A percentile compares a stretch with the other conserved stretches of the same genome.
Evolutionary conservation across 345 rosid species (phyloP).

Genomic region (Crucihimalaya himalaica): DNA sequence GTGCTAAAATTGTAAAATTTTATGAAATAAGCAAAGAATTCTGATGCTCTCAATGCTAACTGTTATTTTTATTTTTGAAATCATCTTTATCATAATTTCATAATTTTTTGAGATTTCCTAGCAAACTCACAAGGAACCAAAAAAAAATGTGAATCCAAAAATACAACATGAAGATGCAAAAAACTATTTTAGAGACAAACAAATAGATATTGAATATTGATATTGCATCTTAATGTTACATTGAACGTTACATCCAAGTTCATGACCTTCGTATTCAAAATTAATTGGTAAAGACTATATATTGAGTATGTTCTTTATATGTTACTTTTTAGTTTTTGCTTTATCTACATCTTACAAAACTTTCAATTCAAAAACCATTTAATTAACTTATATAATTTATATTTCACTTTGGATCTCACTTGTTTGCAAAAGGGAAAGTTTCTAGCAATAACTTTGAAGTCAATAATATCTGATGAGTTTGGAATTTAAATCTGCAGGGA

Average conservation of each 20-base stretch:
- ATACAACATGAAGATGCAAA: not conserved
- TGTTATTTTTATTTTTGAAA: not conserved
- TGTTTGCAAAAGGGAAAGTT: not conserved
- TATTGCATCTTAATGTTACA: not conserved
- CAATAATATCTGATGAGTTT: not conserved
- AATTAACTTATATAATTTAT: not conserved
- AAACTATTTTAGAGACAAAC: not conserved
- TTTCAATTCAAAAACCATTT: not conserved
- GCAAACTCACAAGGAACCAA: not conserved
- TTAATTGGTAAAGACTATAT: not conserved
- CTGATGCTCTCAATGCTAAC: not conserved
- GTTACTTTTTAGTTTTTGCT: not conserved
- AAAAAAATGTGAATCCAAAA: no score
- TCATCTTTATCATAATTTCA: not conserved
- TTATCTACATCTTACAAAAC: not conserved
- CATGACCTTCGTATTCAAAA: not conserved
- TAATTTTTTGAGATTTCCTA: not conserved
- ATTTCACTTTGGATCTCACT: not conserved
- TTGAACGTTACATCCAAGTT: not conserved
- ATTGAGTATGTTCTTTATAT: not conserved
- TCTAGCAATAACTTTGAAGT: not conserved
- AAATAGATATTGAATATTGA: not conserved
- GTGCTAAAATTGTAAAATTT: not conserved
- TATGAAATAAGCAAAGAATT: no score
- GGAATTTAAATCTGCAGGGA: slow-evolving; percentile 47